phyloP scores from a whole-genome alignment of 495 filamentous ascomycete genomes.

The Podospora bellae-mahoneyi region DNA sequence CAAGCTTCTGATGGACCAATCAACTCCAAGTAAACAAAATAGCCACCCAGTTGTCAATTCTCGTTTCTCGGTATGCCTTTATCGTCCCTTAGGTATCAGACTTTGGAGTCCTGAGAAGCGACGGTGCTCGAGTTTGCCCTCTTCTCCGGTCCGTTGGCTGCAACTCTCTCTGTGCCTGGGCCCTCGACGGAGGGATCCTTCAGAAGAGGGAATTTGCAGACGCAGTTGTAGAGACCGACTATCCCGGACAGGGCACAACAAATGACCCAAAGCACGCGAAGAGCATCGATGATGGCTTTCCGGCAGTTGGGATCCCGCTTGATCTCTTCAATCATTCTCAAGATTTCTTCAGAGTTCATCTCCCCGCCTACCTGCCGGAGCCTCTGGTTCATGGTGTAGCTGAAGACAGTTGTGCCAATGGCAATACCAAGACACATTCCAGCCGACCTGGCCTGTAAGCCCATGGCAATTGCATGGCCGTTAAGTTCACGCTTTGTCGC shows the following conservation, averaged over 20 bases:
- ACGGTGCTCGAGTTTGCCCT: not conserved
- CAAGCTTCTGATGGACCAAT: not conserved
- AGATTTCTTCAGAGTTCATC: slow-evolving; percentile 23
- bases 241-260: slow-evolving; percentile 19
- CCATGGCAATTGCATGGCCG: slow-evolving; percentile 57
- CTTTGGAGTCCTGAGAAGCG: not conserved
- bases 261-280: slow-evolving; percentile 28
- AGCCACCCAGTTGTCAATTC: not conserved
- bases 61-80: not conserved
- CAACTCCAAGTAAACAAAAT: not conserved
- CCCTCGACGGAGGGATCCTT: not conserved
- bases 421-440: slow-evolving; percentile 52
- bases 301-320: slow-evolving; percentile 16
- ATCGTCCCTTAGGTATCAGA: not conserved
- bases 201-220: slow-evolving; percentile 17
- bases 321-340: slow-evolving; percentile 20
- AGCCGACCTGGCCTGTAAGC: slow-evolving; percentile 56
- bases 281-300: slow-evolving; percentile 19
- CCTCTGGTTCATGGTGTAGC: slow-evolving; percentile 54
- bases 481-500: slow-evolving; percentile 43
- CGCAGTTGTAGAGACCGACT: slow-evolving; percentile 16
- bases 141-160: not conserved
- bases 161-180: too few species aligned
- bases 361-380: slow-evolving; percentile 26
- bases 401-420: slow-evolving; percentile 55